Evolutionary conservation across 228 moss, liverwort and hornwort species (phyloP).

Genomic region (Sphagnum magellanicum): DNA sequence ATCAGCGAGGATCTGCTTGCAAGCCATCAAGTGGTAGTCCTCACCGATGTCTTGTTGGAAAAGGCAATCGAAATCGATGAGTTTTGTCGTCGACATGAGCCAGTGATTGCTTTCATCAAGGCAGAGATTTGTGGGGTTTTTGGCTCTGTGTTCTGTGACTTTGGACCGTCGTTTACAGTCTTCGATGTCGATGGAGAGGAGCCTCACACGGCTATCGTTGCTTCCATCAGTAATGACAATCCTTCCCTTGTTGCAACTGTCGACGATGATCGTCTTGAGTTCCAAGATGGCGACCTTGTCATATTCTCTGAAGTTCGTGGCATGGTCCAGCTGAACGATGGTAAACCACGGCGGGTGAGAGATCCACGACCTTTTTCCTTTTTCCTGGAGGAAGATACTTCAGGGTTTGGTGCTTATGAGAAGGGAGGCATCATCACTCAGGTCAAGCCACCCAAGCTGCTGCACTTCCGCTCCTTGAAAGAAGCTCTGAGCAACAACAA

Average conservation of each 20-base stretch:
- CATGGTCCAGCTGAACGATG: slow-evolving; percentile 79
- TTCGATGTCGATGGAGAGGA: slow-evolving; percentile 87
- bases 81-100: slow-evolving; percentile 71
- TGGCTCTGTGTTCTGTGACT: slow-evolving; percentile 89
- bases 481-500: slow-evolving; percentile 48
- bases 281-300: slow-evolving; percentile 93
- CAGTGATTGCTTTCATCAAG: slow-evolving; percentile 81
- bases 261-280: slow-evolving; percentile 89
- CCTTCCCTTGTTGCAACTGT: slow-evolving; percentile 85
- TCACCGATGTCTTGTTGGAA: slow-evolving; percentile 44
- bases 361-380: slow-evolving; percentile 81
- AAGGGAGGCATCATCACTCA: slow-evolving; percentile 87
- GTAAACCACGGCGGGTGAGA: slow-evolving; percentile 75
- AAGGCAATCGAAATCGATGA: slow-evolving; percentile 72
- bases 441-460: slow-evolving; percentile 81
- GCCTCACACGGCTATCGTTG: slow-evolving; percentile 84
- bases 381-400: slow-evolving; percentile 74
- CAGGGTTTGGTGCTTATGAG: slow-evolving; percentile 52
- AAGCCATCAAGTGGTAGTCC: slow-evolving; percentile 77
- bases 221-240: slow-evolving; percentile 80
- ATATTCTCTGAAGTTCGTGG: slow-evolving; percentile 87
- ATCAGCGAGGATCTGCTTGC: slow-evolving; percentile 58
- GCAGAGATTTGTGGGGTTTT: slow-evolving; percentile 76
- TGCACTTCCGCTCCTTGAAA: slow-evolving; percentile 63
- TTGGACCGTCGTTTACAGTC: slow-evolving; percentile 81